These are phyloP conservation scores for Fusarium caatingaense DNA, from an alignment of 2,329 filamentous ascomycete genomes.

Conservation along the genomic window DNA sequence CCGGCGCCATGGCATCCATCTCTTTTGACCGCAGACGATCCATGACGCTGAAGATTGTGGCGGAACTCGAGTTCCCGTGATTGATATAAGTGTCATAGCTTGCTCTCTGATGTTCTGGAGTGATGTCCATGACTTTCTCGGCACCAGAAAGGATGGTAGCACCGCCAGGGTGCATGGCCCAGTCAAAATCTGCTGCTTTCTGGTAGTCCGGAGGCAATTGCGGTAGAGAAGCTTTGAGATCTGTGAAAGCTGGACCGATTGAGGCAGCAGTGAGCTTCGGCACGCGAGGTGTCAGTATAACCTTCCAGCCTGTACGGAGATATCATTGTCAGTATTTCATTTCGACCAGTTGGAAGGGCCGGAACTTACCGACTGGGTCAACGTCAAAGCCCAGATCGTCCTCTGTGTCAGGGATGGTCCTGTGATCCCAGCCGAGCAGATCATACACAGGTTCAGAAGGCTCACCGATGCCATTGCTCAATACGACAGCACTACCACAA, in stretches of 20 bases:
- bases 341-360: background rate
- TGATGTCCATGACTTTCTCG: constrained; percentile 67
- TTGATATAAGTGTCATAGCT: constrained; percentile 76
- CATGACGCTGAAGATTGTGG: constrained; percentile 76
- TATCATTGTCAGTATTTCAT: constrained; percentile 28
- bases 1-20: constrained; percentile 68
- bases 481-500: constrained; percentile 72
- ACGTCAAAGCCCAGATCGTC: constrained; percentile 73
- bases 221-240: constrained; percentile 62
- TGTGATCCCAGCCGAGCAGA: constrained; percentile 73
- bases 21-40: constrained; percentile 69
- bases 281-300: constrained; percentile 70
- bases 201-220: constrained; percentile 58
- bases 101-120: constrained; percentile 73
- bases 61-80: constrained; percentile 76
- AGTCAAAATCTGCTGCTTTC: constrained; percentile 72
- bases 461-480: constrained; percentile 71
- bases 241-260: constrained; percentile 65
- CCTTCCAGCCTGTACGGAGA: constrained; percentile 67
- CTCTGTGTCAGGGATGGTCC: constrained; percentile 70
- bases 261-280: constrained; percentile 65
- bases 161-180: constrained; percentile 79
- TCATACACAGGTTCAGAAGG: constrained; percentile 63
- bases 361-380: constrained; percentile 65
- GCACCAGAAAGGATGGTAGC: constrained; percentile 73